These are phyloP conservation scores for Nemania sp. DNA, from an alignment of 2,329 filamentous ascomycete genomes.

Conservation along the genomic window DNA sequence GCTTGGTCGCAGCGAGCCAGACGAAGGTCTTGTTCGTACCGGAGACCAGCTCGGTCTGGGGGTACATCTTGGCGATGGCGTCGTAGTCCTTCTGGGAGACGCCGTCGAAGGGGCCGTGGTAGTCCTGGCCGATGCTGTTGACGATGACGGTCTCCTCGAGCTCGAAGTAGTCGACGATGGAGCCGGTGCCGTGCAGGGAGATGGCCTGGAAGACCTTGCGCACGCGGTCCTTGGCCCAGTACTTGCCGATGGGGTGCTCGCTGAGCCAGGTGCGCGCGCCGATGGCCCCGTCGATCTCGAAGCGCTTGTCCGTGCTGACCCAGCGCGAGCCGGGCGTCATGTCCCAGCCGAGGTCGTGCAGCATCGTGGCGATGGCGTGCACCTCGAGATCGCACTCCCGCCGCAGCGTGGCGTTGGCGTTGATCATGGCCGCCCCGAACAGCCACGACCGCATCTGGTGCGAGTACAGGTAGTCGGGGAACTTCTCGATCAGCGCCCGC, in stretches of 20 bases:
- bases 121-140: conserved; percentile 21
- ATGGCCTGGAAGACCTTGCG: conserved; percentile 24
- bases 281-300: conserved; percentile 29
- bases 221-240: conserved; percentile 20
- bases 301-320: conserved; percentile 27
- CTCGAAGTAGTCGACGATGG: conserved; percentile 21
- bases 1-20: conserved; percentile 24
- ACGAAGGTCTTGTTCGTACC: conserved; percentile 24
- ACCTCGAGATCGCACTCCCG: conserved; percentile 23
- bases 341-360: conserved; percentile 29
- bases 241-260: conserved; percentile 22
- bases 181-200: conserved; percentile 14
- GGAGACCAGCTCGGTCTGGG: conserved; percentile 18
- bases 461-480: conserved; percentile 24
- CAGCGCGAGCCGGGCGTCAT: conserved; percentile 19
- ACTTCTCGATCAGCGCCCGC: conserved; percentile 19
- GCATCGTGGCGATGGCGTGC: conserved; percentile 27
- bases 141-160: conserved; percentile 17
- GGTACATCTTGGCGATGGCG: conserved; percentile 10
- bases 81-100: conserved; percentile 9
- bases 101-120: conserved; percentile 16
- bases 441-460: conserved; percentile 26
- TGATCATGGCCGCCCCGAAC: conserved; percentile 25
- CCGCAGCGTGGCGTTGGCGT: conserved; percentile 21
- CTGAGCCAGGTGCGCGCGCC: conserved; percentile 24